Base-by-base conservation (phyloP, 345 rosid genomes). In the Zanthoxylum bungeanum region DNA sequence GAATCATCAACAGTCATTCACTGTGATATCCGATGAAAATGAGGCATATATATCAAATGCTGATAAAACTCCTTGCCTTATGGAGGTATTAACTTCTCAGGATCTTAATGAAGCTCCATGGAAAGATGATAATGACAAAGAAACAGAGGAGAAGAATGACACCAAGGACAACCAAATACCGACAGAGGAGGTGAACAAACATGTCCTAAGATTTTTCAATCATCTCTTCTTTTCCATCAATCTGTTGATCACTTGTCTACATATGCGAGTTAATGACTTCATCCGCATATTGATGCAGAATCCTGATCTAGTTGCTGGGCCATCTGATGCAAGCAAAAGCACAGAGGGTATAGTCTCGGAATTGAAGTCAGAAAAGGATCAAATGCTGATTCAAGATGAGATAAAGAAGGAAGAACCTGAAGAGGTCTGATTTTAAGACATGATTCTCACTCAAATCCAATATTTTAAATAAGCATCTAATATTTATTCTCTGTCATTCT, bases 341-440 rank as follows among this genome's bases (percentile, higher is more conserved):
- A 44, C 27, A n/a, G 64, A n/a, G 19, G 28, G 12, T 69, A 5
- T 7, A 27, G 42, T 33, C 44, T n/a, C 21, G 42, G 73, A 42
- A 44, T 14, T 19, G 22, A 30, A n/a, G 28, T 40, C 44, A 58
- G 55, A 42, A 55, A 19, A 8, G 55, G 42, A 58, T 56, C 12
- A 30, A 56, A 57, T 57, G 36, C 64, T 19, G 40, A 12, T n/a
- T 42, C 76, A 79, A 70, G 80, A 77, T 46, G 52, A 73, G 22
- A 69, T 16, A 44, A 76, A 37, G 64, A 59, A 77, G 51, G 74
- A 40, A 71, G 85, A 77, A 39, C 36, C 37, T 27, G 60, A 76
- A 64, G 83, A 78, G 85, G 90, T 69, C 31, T 70, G 59, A 24
- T 61, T 5, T 9, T 28, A 4, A 50, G 61, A 39, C n/a, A 53